A percentile compares a stretch with the other conserved stretches of the same genome.
Evolutionary conservation across 1,139 yeast genomes (phyloP).

Genomic region (Debaryomycetaceae sp.): DNA sequence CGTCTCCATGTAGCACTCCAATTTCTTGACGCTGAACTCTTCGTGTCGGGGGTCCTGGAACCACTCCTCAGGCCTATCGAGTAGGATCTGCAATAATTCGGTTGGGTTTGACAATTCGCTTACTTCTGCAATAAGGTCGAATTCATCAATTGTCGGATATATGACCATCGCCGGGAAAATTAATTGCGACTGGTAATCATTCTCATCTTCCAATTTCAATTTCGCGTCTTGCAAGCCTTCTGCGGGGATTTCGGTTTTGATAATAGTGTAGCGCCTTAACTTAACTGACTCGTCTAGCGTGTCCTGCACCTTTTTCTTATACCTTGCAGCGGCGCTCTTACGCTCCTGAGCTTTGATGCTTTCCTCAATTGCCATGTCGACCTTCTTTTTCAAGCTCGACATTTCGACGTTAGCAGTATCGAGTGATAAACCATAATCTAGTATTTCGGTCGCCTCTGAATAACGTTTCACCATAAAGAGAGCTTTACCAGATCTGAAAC

Average conservation of each 20-base stretch:
- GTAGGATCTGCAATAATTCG: conserved; percentile 45
- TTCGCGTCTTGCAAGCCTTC: conserved; percentile 37
- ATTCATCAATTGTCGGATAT: conserved; percentile 78
- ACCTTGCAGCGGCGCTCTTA: conserved; percentile 24
- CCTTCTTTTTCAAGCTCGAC: conserved; percentile 25
- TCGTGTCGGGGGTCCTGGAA: conserved; percentile 53
- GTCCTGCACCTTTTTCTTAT: conserved; percentile 16
- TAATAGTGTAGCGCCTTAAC: conserved; percentile 40
- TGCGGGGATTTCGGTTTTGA: conserved; percentile 41
- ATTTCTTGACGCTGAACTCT: conserved; percentile 45
- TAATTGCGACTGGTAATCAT: conserved; percentile 69
- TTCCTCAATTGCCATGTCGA: conserved; percentile 28
- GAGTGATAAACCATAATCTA: conserved; percentile 51
- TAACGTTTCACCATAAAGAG: conserved; percentile 53
- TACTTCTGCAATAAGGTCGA: conserved; percentile 68
- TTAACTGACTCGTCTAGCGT: conserved; percentile 44
- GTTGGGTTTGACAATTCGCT: conserved; percentile 58
- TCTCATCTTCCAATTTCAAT: conserved; percentile 52
- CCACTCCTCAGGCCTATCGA: conserved; percentile 63
- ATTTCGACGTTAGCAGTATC: conserved; percentile 53
- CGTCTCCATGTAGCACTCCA: conserved; percentile 78
- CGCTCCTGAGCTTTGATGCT: conserved; percentile 19
- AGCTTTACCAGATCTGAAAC: conserved; percentile 78
- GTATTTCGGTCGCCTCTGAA: conserved; percentile 63
- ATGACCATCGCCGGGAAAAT: conserved; percentile 70